Conservation (phyloP, 1,139 yeast genomes). For the Suzukiozyma palmioleophila region DNA sequence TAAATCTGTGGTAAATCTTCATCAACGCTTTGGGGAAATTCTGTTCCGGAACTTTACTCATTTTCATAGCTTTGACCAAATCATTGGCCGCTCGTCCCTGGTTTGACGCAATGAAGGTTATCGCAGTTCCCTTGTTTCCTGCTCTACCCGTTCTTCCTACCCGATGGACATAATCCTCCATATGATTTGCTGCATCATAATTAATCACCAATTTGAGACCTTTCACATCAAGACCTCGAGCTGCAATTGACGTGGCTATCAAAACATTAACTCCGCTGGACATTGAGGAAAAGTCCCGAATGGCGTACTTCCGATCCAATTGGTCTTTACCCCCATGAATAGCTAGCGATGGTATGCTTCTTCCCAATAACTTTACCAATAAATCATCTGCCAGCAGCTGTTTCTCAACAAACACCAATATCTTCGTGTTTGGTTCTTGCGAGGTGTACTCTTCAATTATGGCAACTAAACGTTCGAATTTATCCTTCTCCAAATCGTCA, state of each 20-base stretch:
- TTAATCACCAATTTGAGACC: conserved; percentile 76
- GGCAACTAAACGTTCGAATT: conserved; percentile 52
- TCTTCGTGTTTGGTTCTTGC: conserved; percentile 31
- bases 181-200: conserved; percentile 84
- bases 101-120: conserved; percentile 61
- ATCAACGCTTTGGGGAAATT: conserved; percentile 47
- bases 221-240: conserved; percentile 91
- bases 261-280: conserved; percentile 57
- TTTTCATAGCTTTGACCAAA: conserved; percentile 62
- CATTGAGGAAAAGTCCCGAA: conserved; percentile 57
- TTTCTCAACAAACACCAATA: conserved; percentile 80
- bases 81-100: conserved; percentile 73
- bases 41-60: conserved; percentile 42
- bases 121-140: conserved; percentile 70
- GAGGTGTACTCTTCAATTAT: conserved; percentile 45
- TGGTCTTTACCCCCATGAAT: conserved; percentile 95
- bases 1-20: conserved; percentile 53
- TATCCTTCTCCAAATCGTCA: conserved; percentile 24
- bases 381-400: conserved; percentile 79
- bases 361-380: conserved; percentile 49
- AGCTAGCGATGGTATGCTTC: conserved; percentile 58
- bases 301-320: conserved; percentile 72
- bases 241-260: conserved; percentile 91
- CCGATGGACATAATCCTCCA: conserved; percentile 95
- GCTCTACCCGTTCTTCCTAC: conserved; percentile 98